Evolutionary conservation across 2,329 filamentous ascomycete genomes (phyloP), one percentile per base, ranked within the genome.

Genomic region (Phialophora tarda): DNA sequence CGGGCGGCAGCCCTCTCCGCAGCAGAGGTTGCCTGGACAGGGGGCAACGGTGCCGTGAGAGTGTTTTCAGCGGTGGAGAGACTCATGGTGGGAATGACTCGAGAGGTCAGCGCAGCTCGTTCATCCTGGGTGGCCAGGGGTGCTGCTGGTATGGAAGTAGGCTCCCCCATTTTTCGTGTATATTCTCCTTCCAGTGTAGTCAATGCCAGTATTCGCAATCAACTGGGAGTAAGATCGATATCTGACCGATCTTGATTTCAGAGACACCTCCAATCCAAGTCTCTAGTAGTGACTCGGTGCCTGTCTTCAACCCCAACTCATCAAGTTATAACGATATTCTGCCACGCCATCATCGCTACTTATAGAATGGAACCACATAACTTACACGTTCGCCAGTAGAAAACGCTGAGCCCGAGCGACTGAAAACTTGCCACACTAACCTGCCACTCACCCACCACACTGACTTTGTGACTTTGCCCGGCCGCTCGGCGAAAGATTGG

Each of bases 41-140:
- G 63, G 24, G 72, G 67, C 14, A 76, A 72, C 10, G 75, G 73
- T 23, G 73, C 73, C 23, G 75, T 77, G 34, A 74, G 67, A 26
- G 74, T 70, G 53, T 69, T 73, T 7, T 65, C 44, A 14, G 68
- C 63, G 1, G 51, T 67, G 14, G 72, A 73, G 10, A 73, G 66
- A 30, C 60, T 72, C 72, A 73, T 73, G 21, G 66, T 69, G 11
- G 72, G 72, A 54, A 73, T 67, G n/a, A 64, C 57, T 47, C 72
- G 63, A 14, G 68, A 67, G 17, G 71, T 66, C 11, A 73, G 65
- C 38, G 70, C 65, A 34, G 69, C 66, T 32, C 72, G 65, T 54
- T 70, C 71, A 50, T 73, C 70, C n/a, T 61, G 32, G 23, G 61
- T 60, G 11, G 63, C 63, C 58, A 64, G 38, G 14, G 68, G 65